A percentile compares a stretch with the other conserved stretches of the same genome.
Conservation (phyloP, 2,329 filamentous ascomycete genomes). For the Calonectria multiphialidica region DNA sequence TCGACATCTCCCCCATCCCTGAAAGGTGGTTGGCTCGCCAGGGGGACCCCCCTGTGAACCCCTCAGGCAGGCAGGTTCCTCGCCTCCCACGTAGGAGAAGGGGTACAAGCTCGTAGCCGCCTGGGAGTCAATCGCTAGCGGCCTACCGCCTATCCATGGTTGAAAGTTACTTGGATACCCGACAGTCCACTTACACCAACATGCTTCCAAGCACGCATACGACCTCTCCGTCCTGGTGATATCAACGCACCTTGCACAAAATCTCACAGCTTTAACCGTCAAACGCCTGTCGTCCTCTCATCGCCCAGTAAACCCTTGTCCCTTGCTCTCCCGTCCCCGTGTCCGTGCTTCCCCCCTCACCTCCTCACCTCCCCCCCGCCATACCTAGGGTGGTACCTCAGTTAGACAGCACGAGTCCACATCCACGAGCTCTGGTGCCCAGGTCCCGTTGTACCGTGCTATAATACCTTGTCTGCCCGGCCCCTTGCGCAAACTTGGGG, state of each 20-base stretch:
- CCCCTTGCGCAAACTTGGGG: conserved; percentile 20
- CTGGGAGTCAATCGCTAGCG: conserved; percentile 5
- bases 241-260: background rate
- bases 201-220: background rate
- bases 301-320: background rate
- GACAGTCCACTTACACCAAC: background rate
- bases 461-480: conserved; percentile 6
- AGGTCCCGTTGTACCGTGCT: conserved; percentile 12
- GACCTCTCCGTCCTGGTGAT: background rate
- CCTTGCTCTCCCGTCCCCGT: conserved; percentile 12
- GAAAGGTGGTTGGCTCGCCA: conserved; percentile 8
- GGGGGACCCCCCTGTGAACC: conserved; percentile 1
- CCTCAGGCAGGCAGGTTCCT: conserved; percentile 8
- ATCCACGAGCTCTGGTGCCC: conserved; percentile 6
- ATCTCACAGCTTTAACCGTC: background rate
- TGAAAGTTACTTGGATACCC: background rate
- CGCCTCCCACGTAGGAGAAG: conserved; percentile 8
- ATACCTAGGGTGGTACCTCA: conserved; percentile 10
- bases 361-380: background rate
- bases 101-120: background rate
- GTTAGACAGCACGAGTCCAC: background rate
- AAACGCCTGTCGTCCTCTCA: background rate
- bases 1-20: background rate
- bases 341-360: conserved; percentile 9
- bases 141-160: conserved; percentile 3